Conservation (phyloP, 495 filamentous ascomycete species). For the Penicillium herquei region DNA sequence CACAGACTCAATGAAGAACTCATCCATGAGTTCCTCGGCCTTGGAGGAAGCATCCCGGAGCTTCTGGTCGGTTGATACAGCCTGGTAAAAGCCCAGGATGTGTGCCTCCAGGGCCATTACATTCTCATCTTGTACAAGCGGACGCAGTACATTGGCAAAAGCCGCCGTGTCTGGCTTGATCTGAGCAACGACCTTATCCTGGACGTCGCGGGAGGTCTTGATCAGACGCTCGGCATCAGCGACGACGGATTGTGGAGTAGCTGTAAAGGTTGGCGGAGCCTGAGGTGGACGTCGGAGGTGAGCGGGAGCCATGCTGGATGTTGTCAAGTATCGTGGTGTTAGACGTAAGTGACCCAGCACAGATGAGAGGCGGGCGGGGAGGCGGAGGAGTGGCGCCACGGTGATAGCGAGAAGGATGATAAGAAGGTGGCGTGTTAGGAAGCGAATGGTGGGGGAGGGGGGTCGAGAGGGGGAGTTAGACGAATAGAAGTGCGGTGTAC, state of each 20-base stretch:
- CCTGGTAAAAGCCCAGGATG: constrained; percentile 76
- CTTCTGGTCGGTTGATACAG: constrained; percentile 65
- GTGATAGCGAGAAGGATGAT: constrained; percentile 64
- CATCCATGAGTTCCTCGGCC: constrained; percentile 65
- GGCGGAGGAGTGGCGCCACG: constrained; percentile 71
- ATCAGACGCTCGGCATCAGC: constrained; percentile 75
- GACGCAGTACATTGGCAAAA: constrained; percentile 64
- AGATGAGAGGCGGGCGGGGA: constrained; percentile 54
- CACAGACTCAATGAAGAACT: constrained; percentile 61
- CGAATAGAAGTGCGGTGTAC: constrained; percentile 1
- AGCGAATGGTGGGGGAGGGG: constrained; percentile 21
- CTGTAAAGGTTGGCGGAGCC: constrained; percentile 79
- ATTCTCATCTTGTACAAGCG: constrained; percentile 69
- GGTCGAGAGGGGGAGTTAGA: not conserved
- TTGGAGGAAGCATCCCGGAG: constrained; percentile 71
- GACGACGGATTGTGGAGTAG: constrained; percentile 73
- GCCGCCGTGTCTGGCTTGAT: constrained; percentile 63
- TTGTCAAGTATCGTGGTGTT: constrained; percentile 51
- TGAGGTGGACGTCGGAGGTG: constrained; percentile 72
- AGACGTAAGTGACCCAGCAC: constrained; percentile 60
- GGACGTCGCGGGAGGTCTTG: constrained; percentile 61
- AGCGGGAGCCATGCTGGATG: constrained; percentile 64
- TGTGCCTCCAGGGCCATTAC: constrained; percentile 54
- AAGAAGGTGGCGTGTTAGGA: constrained; percentile 47
- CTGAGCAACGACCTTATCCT: constrained; percentile 71